Evolutionary conservation across 2,329 filamentous ascomycete genomes (phyloP), one percentile per base, ranked within the genome.

Genomic region (Beauveria rudraprayagi): DNA sequence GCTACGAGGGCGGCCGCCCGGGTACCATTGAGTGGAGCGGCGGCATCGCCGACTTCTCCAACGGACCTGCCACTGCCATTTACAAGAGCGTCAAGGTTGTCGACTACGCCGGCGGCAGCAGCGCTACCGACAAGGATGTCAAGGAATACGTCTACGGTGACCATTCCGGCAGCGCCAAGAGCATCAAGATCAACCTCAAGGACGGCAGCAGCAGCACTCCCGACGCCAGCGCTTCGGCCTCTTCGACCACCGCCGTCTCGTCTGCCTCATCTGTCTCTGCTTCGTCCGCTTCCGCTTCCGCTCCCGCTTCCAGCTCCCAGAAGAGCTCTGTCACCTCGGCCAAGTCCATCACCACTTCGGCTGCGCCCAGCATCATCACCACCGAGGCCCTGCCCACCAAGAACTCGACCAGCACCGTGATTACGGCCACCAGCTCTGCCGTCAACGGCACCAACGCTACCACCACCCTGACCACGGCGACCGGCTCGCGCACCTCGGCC

Each of bases 21-120:
- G 91, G 91, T 63, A 94, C 91, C 43, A 88, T 92, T 64, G 67
- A 82, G 63, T 88, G 85, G 85, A 83, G 84, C 60, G 88, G 87
- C 65, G 88, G 88, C 63, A 85, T 86, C 70, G 67, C 82, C 66
- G 73, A 83, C 70, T 84, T 83, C 69, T 66, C 66, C 65, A 65
- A 81, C 66, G 80, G 71, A 62, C 82, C 83, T 62, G 83, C 81
- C 75, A 69, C 73, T 57, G 83, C 76, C 68, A 80, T 80, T 77
- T 85, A 85, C 80, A 78, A 83, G 77, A 78, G 74, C 69, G 70
- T 85, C 66, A 78, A 71, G 65, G 78, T 85, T 65, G 70, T 74
- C 67, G 82, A 85, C 75, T 83, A 80, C 73, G 76, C 76, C 69
- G 81, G 82, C 70, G 78, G 78, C 65, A 70, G 72, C 61, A 74